phyloP scores from a whole-genome alignment of 164 flowering plant species.

The Berberis vulgaris region DNA sequence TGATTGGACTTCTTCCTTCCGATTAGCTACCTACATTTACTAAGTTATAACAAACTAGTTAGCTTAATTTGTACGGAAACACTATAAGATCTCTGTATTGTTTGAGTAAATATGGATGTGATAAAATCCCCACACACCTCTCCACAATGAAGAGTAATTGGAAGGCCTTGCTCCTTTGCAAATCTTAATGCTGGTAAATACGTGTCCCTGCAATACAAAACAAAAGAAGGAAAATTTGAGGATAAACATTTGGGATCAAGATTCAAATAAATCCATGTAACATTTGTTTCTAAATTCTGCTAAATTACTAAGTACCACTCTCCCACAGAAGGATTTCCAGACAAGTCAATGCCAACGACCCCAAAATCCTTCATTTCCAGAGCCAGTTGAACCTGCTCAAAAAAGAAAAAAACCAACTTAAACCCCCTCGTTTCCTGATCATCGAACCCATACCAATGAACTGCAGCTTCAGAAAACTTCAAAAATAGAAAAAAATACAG shows the following conservation, averaged over 20 bases:
- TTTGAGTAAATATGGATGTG: not conserved
- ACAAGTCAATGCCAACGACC: constrained; percentile 90
- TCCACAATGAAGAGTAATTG: constrained; percentile 88
- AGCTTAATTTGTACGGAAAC: constrained; percentile 4
- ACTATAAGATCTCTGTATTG: not conserved
- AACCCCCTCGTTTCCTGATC: not conserved
- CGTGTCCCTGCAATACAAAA: constrained; percentile 43
- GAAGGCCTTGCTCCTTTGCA: constrained; percentile 74
- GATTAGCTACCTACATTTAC: constrained; percentile 76
- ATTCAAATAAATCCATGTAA: no score
- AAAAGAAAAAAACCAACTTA: not conserved
- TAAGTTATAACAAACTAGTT: constrained; percentile 39
- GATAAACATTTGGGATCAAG: no score
- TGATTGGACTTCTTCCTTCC: constrained; percentile 62
- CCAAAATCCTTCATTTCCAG: constrained; percentile 71
- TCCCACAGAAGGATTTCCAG: constrained; percentile 85
- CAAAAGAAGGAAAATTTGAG: not conserved
- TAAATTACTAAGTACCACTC: constrained; percentile 51
- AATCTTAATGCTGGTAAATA: constrained; percentile 72
- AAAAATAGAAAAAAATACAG: not conserved
- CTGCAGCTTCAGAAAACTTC: not conserved
- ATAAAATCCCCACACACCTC: constrained; percentile 51
- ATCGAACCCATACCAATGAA: not conserved
- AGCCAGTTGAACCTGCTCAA: constrained; percentile 69
- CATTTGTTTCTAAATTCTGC: not conserved